These are phyloP conservation scores for Coprinopsis strossmayeri DNA, from an alignment of 768 basidiomycete genomes.

Conservation along the genomic window DNA sequence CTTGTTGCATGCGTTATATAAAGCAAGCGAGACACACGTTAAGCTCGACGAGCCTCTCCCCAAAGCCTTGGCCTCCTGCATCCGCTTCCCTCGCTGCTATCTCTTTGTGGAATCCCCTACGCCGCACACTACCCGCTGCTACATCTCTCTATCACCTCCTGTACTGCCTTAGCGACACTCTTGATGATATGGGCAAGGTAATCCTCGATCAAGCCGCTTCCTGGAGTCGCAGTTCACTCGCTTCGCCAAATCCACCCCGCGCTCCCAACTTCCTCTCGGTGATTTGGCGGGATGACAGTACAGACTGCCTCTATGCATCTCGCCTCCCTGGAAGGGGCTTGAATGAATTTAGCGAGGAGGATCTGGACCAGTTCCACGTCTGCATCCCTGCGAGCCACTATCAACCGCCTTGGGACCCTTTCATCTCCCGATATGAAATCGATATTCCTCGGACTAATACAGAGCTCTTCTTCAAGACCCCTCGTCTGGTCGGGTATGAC, in stretches of 20 bases:
- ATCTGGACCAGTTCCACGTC: slow-evolving; percentile 1
- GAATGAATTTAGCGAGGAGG: slow-evolving; percentile 4
- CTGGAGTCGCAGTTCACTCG: slow-evolving; percentile 7
- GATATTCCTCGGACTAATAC: background rate
- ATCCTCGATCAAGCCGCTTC: slow-evolving; percentile 11
- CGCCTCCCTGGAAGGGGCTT: slow-evolving; percentile 4
- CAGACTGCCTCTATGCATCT: slow-evolving; percentile 2
- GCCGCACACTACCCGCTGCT: background rate
- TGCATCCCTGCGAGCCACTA: slow-evolving; percentile 6
- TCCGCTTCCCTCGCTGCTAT: background rate
- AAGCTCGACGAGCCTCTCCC: too few relatives aligned
- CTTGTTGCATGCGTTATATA: background rate
- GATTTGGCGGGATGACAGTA: slow-evolving; percentile 5
- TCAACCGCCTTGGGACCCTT: slow-evolving; percentile 6
- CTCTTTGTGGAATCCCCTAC: background rate
- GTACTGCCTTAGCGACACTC: too few relatives aligned
- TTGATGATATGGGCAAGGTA: background rate
- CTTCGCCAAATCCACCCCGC: background rate
- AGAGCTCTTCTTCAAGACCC: slow-evolving; percentile 11
- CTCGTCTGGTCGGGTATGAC: slow-evolving; percentile 10
- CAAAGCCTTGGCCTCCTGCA: too few relatives aligned
- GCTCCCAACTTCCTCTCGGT: slow-evolving; percentile 9
- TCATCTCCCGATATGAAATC: slow-evolving; percentile 5
- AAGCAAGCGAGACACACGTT: background rate
- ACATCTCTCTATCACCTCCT: too few relatives aligned